Base-by-base conservation (phyloP, 768 basidiomycete species). In the Goffeauzyma gilvescens region DNA sequence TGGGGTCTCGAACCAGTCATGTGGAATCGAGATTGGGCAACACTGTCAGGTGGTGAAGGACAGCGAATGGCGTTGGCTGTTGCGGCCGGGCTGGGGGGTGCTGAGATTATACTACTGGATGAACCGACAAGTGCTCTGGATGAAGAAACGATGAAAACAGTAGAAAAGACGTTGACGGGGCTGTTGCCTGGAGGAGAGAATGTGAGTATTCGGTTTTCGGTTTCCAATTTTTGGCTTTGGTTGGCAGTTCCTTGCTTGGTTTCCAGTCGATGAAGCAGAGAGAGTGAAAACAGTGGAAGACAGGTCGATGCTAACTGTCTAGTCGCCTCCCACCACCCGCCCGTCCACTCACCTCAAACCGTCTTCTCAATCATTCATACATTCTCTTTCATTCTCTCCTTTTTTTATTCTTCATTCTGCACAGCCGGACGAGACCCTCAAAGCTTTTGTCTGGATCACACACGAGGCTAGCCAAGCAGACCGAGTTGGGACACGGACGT, bases 71-170 rank as follows among this genome's bases (percentile, higher is more conserved):
- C 77, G 8, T 60, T 89, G 41, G 80, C 84, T 14, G 69, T 78
- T 7, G 80, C 80, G 0, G 57, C 84, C 1, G 77, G 80, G 1
- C 59, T 85, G 32, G 69, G 76, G 35, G 74, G 75, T 0, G 81
- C 83, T 0, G 82, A 87, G 55, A 67, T 89, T 0, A 63, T 90
- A 13, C 68, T 89, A 9, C 49, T 65, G 8, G 63, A 65, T 53
- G 63, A 90, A 62, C 86, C 86, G 1, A 89, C 86, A 0, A 85
- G 81, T 7, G 86, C 86, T 0, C 68, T 90, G 42, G 86, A 90
- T 60, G 67, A 74, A 13, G 70, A 71, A 24, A 72, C 78, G 0
- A 77, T 76, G 12, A 53, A 66, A 12, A 62, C 69, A 22, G 80
- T 90, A 2, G 86, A 90, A 58, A 63, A 69, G 33, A 71, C 67